Evolutionary conservation across 768 basidiomycete species (phyloP).

Genomic region (Naganishia vishniacii): DNA sequence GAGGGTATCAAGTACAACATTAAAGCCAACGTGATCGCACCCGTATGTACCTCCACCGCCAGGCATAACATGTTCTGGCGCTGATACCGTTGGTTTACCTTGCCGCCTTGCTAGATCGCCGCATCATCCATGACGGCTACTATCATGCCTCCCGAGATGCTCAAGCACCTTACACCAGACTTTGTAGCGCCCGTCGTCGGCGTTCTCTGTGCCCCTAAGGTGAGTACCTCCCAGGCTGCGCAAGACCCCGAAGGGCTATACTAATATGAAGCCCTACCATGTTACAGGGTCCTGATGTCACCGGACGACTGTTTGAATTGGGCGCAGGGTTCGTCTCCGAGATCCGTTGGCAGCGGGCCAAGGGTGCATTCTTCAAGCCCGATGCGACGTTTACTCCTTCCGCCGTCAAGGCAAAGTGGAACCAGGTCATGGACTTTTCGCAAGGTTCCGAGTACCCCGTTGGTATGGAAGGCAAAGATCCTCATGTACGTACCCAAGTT

Average conservation of each 20-base stretch:
- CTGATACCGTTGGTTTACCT: neutral
- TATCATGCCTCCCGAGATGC: conserved; percentile 87
- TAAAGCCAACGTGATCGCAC: conserved; percentile 77
- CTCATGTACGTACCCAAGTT: conserved; percentile 37
- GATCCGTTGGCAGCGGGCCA: conserved; percentile 85
- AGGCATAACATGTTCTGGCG: neutral
- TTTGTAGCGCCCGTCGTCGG: conserved; percentile 88
- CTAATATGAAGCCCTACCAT: neutral
- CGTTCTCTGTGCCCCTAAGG: conserved; percentile 78
- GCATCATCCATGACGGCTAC: conserved; percentile 95
- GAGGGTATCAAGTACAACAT: conserved; percentile 93
- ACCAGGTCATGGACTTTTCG: conserved; percentile 71
- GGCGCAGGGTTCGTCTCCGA: conserved; percentile 90
- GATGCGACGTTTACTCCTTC: conserved; percentile 88
- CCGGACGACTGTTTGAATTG: conserved; percentile 67
- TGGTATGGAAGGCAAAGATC: conserved; percentile 56
- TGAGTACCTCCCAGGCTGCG: too few species aligned
- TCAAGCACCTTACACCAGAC: conserved; percentile 82
- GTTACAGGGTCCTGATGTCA: conserved; percentile 45
- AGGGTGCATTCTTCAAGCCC: conserved; percentile 80
- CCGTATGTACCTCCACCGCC: conserved; percentile 61
- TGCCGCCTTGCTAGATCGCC: conserved; percentile 60
- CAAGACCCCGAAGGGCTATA: neutral
- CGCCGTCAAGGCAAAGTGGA: conserved; percentile 83
- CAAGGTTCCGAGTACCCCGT: conserved; percentile 62